These are phyloP conservation scores for Leccinum barrowsii DNA, from an alignment of 768 basidiomycete species.

Conservation along the genomic window DNA sequence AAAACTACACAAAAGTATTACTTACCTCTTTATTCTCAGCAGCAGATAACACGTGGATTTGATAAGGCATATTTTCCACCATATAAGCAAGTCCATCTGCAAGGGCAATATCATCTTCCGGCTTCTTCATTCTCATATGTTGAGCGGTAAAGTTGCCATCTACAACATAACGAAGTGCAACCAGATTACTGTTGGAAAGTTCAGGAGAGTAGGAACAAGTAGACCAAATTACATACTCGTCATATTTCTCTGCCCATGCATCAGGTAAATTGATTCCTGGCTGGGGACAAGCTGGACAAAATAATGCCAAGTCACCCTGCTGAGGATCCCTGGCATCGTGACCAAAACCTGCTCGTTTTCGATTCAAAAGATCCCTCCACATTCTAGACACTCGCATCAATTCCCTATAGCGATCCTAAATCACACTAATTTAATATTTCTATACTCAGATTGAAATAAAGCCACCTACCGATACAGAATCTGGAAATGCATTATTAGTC, in stretches of 20 bases:
- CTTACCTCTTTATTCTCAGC: background rate
- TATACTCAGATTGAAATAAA: background rate
- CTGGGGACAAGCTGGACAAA: background rate
- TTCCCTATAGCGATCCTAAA: background rate
- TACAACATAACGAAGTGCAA: background rate
- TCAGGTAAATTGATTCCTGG: background rate
- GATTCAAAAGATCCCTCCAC: background rate
- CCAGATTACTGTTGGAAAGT: background rate
- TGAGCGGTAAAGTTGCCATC: background rate
- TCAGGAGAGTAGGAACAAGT: background rate
- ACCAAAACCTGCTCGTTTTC: background rate
- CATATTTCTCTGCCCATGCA: background rate
- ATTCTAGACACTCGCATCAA: background rate
- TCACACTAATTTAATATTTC: background rate
- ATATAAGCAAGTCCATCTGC: background rate
- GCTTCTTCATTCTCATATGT: background rate
- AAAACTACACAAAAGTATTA: background rate
- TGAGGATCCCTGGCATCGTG: background rate
- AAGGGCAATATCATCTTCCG: background rate
- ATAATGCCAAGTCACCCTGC: background rate
- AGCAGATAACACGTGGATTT: background rate
- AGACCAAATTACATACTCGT: background rate
- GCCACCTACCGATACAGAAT: background rate
- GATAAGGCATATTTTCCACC: background rate
- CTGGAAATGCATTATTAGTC: background rate